phyloP scores from a whole-genome alignment of 2,329 filamentous ascomycete genomes.

The Colletotrichum plurivorum region DNA sequence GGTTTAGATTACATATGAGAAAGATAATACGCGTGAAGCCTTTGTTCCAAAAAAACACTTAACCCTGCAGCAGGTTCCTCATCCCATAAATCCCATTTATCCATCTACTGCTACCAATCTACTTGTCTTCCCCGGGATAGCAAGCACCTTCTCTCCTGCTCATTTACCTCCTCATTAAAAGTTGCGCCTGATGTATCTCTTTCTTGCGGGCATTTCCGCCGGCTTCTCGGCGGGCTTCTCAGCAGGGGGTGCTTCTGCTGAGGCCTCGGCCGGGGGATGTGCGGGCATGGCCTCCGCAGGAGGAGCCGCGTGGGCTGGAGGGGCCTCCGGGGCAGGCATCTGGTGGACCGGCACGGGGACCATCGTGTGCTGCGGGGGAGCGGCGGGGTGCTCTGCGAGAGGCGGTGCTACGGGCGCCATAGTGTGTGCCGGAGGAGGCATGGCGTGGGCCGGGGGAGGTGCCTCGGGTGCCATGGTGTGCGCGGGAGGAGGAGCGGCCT shows the following conservation, averaged over 20 bases:
- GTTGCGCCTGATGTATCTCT: slow-evolving; percentile 26
- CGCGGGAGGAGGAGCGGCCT: slow-evolving; percentile 13
- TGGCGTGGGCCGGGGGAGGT: slow-evolving; percentile 13
- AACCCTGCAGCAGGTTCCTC: too few relatives aligned
- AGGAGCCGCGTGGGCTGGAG: slow-evolving; percentile 8
- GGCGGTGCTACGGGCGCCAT: slow-evolving; percentile 5
- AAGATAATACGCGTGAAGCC: slow-evolving; percentile 14
- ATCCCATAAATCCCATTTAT: background rate
- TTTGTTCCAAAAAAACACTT: background rate
- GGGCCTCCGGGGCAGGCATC: background rate
- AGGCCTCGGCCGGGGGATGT: slow-evolving; percentile 21
- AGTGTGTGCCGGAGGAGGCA: slow-evolving; percentile 10
- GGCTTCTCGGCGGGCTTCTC: slow-evolving; percentile 16
- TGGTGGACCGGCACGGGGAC: background rate
- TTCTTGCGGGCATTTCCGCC: slow-evolving; percentile 24
- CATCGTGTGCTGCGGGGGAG: slow-evolving; percentile 7
- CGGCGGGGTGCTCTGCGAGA: slow-evolving; percentile 7
- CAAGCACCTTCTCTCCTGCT: background rate
- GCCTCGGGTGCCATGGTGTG: background rate
- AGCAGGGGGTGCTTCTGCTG: background rate
- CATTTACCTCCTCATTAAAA: background rate
- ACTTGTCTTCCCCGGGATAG: background rate
- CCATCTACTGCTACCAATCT: background rate
- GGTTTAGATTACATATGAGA: slow-evolving; percentile 39
- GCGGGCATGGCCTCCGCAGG: slow-evolving; percentile 27